Base-by-base conservation (phyloP, 306 rosid species). In the Sesbania bispinosa region DNA sequence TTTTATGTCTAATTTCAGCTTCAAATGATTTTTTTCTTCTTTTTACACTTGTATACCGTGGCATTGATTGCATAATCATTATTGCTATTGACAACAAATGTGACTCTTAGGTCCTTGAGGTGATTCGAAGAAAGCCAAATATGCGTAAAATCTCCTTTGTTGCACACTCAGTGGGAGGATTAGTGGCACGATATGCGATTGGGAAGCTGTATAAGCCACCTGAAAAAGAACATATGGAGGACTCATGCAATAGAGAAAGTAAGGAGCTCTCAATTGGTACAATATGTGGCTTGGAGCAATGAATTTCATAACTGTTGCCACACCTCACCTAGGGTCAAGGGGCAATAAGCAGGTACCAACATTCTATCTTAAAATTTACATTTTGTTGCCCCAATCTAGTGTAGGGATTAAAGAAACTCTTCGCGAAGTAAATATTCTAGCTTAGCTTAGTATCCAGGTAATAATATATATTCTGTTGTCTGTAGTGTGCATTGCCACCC, bases 311-410 rank as follows among this genome's bases (percentile, higher is more conserved):
- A 88, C 97, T 48, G 92, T 88, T 71, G 99, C 99, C 69, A 91
- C 99, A 46, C 99, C 99, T 50, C 99, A 95, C 80, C 89, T 95
- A 59, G 97, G 99, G 39, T 95, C 99, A 27, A 95, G 99, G 89
- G 97, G 97, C 62, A 83, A n/a, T 76, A 91, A 86, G 82, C 99
- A 95, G 97, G 99, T 95, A 76, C 23, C 4, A 2, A 10, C 63
- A 35, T 26, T 10, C 54, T 19, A 62, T 59, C 50, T 35, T 76
- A 58, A 67, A 41, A 46, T 60, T 75, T 80, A 29, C 26, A n/a
- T 67, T 21, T 18, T 60, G 39, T 55, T 73, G 20, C 43, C 38
- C 32, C n/a, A 52, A 16, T 47, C 30, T 39, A 50, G 33, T 66
- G 53, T 43, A 18, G 20, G 33, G 39, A 30, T 42, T 42, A 6